A percentile compares a stretch with the other conserved stretches of the same genome.
These are phyloP conservation scores for Hansenula lynferdii DNA, from an alignment of 1,139 yeast species.

Conservation along the genomic window DNA sequence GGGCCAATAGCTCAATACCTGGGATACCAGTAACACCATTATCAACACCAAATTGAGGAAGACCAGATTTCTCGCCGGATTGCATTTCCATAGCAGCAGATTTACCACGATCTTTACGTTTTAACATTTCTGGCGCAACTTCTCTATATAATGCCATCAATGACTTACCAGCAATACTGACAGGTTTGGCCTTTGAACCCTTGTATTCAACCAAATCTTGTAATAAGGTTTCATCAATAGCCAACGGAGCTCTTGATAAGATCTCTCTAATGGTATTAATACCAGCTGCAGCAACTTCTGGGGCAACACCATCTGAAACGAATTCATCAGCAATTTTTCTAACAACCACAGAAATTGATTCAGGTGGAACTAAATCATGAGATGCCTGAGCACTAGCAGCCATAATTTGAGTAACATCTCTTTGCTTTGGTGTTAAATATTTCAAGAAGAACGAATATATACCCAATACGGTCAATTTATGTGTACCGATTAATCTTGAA, in stretches of 20 bases:
- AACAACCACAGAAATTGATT: constrained; percentile 69
- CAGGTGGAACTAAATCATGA: constrained; percentile 97
- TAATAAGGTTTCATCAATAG: constrained; percentile 78
- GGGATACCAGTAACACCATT: constrained; percentile 64
- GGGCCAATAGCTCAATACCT: constrained; percentile 83
- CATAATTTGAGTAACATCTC: constrained; percentile 90
- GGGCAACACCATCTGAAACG: constrained; percentile 96
- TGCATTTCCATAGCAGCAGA: constrained; percentile 77
- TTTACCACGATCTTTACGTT: constrained; percentile 89
- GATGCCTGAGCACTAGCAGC: constrained; percentile 97
- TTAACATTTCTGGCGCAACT: constrained; percentile 93
- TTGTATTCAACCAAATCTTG: constrained; percentile 89
- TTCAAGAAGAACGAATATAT: constrained; percentile 83
- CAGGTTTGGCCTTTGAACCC: constrained; percentile 91
- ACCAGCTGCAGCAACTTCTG: constrained; percentile 98
- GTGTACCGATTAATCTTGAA: constrained; percentile 88
- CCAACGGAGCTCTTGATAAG: constrained; percentile 87
- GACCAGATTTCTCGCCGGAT: constrained; percentile 41
- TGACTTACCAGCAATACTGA: constrained; percentile 92
- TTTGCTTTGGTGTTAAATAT: constrained; percentile 90
- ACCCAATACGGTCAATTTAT: constrained; percentile 86
- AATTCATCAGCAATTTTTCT: constrained; percentile 96
- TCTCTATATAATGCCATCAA: constrained; percentile 84
- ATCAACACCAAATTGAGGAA: constrained; percentile 74
- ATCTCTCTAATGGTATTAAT: constrained; percentile 92